Evolutionary conservation across 2,329 filamentous ascomycete species (phyloP).

Genomic region (Fusarium algeriense): DNA sequence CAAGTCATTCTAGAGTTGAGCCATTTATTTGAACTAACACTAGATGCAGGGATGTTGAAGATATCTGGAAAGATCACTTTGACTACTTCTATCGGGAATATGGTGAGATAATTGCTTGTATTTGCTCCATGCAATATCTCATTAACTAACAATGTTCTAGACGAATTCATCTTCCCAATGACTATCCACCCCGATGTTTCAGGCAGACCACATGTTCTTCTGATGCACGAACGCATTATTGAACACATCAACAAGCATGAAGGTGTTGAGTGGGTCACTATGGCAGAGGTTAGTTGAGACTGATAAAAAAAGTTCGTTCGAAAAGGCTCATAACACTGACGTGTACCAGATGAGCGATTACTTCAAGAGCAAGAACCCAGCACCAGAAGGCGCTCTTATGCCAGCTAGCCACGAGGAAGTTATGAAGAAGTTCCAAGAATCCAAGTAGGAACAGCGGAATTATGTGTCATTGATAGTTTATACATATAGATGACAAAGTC

Average conservation of each 20-base stretch:
- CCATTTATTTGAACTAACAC: not conserved
- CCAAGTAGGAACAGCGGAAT: not conserved
- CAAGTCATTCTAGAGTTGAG: fast-evolving
- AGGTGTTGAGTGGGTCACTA: conserved; percentile 75
- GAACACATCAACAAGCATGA: conserved; percentile 74
- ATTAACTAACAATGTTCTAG: not conserved
- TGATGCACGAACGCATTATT: conserved; percentile 77
- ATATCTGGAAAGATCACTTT: conserved; percentile 8
- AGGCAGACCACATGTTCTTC: conserved; percentile 76
- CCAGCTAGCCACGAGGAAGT: not conserved
- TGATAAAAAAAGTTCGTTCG: fast-evolving
- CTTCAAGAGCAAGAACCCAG: conserved; percentile 5
- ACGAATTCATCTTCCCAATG: conserved; percentile 65
- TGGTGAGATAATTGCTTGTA: not conserved
- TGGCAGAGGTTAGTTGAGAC: conserved; percentile 64
- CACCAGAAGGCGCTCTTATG: not conserved
- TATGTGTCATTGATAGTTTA: fast-evolving
- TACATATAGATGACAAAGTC: not conserved
- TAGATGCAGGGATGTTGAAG: not conserved
- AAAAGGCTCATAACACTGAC: not conserved
- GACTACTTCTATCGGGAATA: conserved; percentile 10
- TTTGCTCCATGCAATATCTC: fast-evolving
- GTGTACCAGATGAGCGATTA: not conserved
- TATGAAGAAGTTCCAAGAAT: conserved; percentile 2
- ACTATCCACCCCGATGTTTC: conserved; percentile 82